These are phyloP conservation scores for Scolecobasidium constrictum DNA, from an alignment of 2,329 filamentous ascomycete species.

Conservation along the genomic window DNA sequence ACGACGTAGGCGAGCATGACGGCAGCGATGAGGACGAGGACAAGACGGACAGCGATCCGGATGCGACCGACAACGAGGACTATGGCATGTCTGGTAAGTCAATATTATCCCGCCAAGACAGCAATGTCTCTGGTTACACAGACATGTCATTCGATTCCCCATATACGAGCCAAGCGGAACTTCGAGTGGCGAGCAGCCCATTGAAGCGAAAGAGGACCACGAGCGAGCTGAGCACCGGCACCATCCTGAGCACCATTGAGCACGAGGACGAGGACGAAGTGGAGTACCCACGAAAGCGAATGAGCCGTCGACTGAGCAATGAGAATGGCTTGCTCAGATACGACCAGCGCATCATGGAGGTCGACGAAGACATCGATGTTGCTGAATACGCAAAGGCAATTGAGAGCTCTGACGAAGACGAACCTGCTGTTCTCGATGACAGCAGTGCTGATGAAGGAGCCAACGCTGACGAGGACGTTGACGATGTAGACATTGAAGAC, in stretches of 20 bases:
- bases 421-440: slow-evolving; percentile 66
- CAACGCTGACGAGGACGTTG: slow-evolving; percentile 59
- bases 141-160: slow-evolving; percentile 2
- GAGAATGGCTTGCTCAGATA: slow-evolving; percentile 25
- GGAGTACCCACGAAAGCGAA: slow-evolving; percentile 26
- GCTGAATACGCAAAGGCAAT: slow-evolving; percentile 10
- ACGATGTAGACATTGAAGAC: slow-evolving; percentile 67
- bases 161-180: slow-evolving; percentile 16
- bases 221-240: slow-evolving; percentile 27
- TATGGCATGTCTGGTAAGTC: slow-evolving; percentile 22
- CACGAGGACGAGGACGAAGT: neutral
- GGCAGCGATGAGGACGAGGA: slow-evolving; percentile 11
- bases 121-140: slow-evolving; percentile 18
- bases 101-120: slow-evolving; percentile 19
- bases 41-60: slow-evolving; percentile 16
- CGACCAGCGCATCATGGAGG: slow-evolving; percentile 22
- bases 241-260: slow-evolving; percentile 17
- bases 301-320: slow-evolving; percentile 25
- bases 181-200: slow-evolving; percentile 15
- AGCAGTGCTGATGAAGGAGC: too few species aligned
- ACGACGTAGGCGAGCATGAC: slow-evolving; percentile 19
- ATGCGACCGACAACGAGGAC: slow-evolving; percentile 24
- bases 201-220: slow-evolving; percentile 26
- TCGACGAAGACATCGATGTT: slow-evolving; percentile 14
- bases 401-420: slow-evolving; percentile 42